Conservation (phyloP, 148 eudicot species). For the Spergularia marina region DNA sequence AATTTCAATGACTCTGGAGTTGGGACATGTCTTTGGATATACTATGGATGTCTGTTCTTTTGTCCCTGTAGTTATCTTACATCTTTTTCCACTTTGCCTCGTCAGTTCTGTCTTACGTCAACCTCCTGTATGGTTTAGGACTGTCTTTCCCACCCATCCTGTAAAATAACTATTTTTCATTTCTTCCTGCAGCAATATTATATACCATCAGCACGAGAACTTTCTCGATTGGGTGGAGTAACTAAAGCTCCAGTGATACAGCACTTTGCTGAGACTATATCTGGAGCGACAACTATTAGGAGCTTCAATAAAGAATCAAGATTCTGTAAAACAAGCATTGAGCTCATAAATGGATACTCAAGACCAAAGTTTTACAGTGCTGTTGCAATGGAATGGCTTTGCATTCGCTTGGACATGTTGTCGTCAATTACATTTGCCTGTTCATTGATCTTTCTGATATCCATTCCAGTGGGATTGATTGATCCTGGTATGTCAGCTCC, state of each 20-base stretch:
- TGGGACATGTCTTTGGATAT: too few relatives aligned
- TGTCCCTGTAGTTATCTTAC: background rate
- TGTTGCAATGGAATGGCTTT: conserved; percentile 65
- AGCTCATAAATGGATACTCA: conserved; percentile 46
- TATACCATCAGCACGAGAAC: conserved; percentile 59
- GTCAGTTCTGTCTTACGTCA: background rate
- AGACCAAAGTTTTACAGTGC: conserved; percentile 58
- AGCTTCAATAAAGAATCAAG: conserved; percentile 59
- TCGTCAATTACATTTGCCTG: conserved; percentile 48
- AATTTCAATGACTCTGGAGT: background rate
- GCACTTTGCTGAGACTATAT: conserved; percentile 65
- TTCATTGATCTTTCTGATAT: conserved; percentile 53
- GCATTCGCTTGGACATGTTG: conserved; percentile 55
- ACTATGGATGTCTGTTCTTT: too few relatives aligned
- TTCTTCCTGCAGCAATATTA: conserved; percentile 49
- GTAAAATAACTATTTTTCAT: background rate
- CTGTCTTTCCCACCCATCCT: background rate
- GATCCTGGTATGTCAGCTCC: conserved; percentile 47
- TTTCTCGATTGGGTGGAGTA: conserved; percentile 53
- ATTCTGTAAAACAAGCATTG: conserved; percentile 39
- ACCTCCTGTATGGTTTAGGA: background rate
- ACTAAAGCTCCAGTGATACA: conserved; percentile 74
- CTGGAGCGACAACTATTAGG: conserved; percentile 63
- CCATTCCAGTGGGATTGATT: conserved; percentile 52
- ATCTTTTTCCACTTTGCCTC: background rate